Base-by-base conservation (phyloP, 2,329 filamentous ascomycete genomes). In the Sclerotinia minor region DNA sequence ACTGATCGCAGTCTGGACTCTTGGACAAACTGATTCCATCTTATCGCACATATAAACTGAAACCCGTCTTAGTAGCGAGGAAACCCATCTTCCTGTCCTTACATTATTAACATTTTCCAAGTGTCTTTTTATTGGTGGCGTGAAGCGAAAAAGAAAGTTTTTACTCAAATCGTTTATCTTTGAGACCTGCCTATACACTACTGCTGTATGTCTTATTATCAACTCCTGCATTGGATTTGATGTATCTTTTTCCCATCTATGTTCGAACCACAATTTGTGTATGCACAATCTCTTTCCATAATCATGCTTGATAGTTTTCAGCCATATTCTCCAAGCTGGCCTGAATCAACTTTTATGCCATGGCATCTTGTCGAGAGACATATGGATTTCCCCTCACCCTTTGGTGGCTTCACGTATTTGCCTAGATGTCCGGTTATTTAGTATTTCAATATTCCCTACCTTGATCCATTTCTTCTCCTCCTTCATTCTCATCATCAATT, bases 361-460 rank as follows among this genome's bases (percentile, higher is more conserved):
- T 19, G 2, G 3, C 38, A 38, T 38, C 7, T 26, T 61, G 35
- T 26, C 2, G 6, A 38, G 45, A 50, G 15, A 61, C 45, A 61
- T 49, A 19, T 19, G 35, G 13, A 19, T 9, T 11, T 19, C 2
- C 19, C 2, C 35, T 32, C 8, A 29, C 44, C 54, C 64, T 29
- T 66, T 66, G 29, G 21, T 52, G 19, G 53, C 41, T 66, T 29
- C 17, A 54, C 44, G 61, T 17, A 54, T 32, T 32, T 54, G 24
- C 24, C 49, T 19, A 26, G 24, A 26, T 9, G 7, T 32, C n/a
- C 35, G 44, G 44, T n/a, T 64, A 54, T 66, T 60, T 66, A 66
- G 44, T 66, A 66, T 66, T 44, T 59, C 64, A 60, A 50, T 66
- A 60, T n/a, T 60, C 64, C 35, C 24, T 29, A 17, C 64, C 64